Evolutionary conservation across 768 basidiomycete genomes (phyloP).

Genomic region (Chalciporus sphaerocephalus): DNA sequence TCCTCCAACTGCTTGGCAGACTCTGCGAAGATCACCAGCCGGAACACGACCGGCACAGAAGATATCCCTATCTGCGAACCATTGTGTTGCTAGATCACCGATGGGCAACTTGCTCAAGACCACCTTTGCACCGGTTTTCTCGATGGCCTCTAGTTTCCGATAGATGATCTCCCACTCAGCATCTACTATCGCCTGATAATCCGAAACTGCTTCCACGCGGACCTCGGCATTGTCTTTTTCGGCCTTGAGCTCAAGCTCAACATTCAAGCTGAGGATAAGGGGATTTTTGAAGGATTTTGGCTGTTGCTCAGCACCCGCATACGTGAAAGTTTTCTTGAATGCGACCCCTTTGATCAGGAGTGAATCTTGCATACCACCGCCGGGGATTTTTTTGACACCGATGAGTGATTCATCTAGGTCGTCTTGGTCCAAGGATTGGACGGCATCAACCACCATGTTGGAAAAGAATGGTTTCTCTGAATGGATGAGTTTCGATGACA

Average conservation of each 20-base stretch:
- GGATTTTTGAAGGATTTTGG: constrained; percentile 89
- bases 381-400: constrained; percentile 95
- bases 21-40: constrained; percentile 84
- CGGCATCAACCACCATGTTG: constrained; percentile 97
- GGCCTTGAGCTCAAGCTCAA: constrained; percentile 97
- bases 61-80: constrained; percentile 98
- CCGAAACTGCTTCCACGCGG: constrained; percentile 91
- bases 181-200: constrained; percentile 99
- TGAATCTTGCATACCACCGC: constrained; percentile 97
- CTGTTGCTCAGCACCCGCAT: constrained; percentile 98
- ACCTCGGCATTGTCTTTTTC: constrained; percentile 99
- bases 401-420: constrained; percentile 95
- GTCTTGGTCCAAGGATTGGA: constrained; percentile 85
- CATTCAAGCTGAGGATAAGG: constrained; percentile 90
- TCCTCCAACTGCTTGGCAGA: constrained; percentile 94
- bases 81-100: constrained; percentile 97
- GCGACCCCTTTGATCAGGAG: constrained; percentile 85
- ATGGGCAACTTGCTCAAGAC: constrained; percentile 98
- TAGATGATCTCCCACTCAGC: constrained; percentile 99
- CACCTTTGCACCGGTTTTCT: constrained; percentile 94
- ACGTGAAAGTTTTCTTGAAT: constrained; percentile 99
- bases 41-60: constrained; percentile 98
- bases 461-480: constrained; percentile 99
- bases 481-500: constrained; percentile 99
- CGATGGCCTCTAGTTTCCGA: constrained; percentile 92